Conservation (phyloP, 2,329 filamentous ascomycete species). For the Neonectria neomacrospora region DNA sequence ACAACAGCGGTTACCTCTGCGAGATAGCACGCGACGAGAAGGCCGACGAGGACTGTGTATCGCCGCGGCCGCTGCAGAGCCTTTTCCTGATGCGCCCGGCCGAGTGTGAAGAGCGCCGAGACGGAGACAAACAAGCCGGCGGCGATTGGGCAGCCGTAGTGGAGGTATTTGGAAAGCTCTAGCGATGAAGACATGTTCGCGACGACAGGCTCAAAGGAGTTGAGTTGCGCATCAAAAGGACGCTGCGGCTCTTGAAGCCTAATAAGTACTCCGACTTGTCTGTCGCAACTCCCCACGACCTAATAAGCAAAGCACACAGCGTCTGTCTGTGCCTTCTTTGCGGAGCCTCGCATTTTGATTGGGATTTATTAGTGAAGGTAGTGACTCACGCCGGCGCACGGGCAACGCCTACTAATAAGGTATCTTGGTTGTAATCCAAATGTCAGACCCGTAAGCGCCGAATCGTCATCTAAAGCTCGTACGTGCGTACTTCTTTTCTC, state of each 20-base stretch:
- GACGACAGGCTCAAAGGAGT: not conserved
- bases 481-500: no score
- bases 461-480: not conserved
- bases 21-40: slow-evolving; percentile 21
- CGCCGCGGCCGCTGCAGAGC: not conserved
- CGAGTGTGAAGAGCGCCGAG: slow-evolving; percentile 4
- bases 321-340: no score
- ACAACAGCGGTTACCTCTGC: not conserved
- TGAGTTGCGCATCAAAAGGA: no score
- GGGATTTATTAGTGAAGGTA: not conserved
- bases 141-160: slow-evolving; percentile 26
- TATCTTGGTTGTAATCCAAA: no score
- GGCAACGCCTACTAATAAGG: not conserved
- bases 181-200: not conserved
- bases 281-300: not conserved
- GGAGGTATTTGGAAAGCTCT: slow-evolving; percentile 15
- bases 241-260: not conserved
- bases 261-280: not conserved
- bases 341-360: not conserved
- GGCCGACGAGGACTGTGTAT: not conserved
- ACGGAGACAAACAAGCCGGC: slow-evolving; percentile 3
- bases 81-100: not conserved
- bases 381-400: not conserved
- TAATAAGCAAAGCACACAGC: no score
- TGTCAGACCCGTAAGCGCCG: not conserved